Evolutionary conservation across 169 alveolate species (phyloP), one percentile per base, ranked within the genome.

Genomic region (Plasmodium malariae): DNA sequence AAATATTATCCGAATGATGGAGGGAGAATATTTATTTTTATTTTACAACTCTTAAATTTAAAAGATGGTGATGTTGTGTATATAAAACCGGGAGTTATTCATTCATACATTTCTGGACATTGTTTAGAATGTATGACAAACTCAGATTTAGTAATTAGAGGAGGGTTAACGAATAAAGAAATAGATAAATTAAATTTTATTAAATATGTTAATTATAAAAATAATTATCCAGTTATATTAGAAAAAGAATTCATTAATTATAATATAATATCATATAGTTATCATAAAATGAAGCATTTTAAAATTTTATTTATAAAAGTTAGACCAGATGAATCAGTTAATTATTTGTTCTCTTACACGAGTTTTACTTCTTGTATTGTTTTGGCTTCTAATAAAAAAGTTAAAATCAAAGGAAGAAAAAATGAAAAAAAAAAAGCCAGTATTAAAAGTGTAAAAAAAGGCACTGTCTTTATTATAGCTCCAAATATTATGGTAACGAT

Each of bases 81-180:
- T 55, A 95, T 98, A 28, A 96, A 94, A 14, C 97, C 99, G 14
- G 97, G 98, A 87, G 96, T 97, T 21, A 97, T 98, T 17, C 99
- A 98, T 94, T 97, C 99, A 2, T 98, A 98, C 88, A 87, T 98
- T 11, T 74, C 95, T 51, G 99, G 99, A 17, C 97, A 98, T 63
- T 96, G 99, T 40, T 73, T 98, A 30, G 99, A 98, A 91, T 95
- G 97, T 54, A 97, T 97, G 99, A 97, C 98, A 19, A 95, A 95
- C 87, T 96, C 99, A 28, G 99, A 98, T 92, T 97, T 98, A 94
- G 99, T 98, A 24, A 95, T 98, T 17, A 93, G 99, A 88, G 97
- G 98, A 28, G 99, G 99, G 7, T 94, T 98, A 21, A 98, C 99
- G n/a, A 97, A 98, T 17, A 98, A 98, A 91, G 92, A 88, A 37